A percentile compares a stretch with the other conserved stretches of the same genome.
Evolutionary conservation across 2,329 filamentous ascomycete genomes (phyloP).

Genomic region (Cytospora piceicola): DNA sequence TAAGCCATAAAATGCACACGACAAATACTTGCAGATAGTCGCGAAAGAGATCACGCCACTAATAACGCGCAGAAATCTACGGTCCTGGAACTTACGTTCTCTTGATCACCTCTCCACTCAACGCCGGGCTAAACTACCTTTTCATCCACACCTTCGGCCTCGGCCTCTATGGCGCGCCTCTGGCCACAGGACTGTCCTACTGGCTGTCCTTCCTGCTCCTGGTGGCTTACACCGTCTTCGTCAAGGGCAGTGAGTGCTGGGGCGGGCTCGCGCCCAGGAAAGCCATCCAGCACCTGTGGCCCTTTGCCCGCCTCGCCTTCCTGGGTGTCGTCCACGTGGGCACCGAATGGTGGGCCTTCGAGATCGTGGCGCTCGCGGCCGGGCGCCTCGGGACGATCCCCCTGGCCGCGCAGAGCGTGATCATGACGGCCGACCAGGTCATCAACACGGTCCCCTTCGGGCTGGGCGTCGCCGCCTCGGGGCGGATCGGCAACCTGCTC

Average conservation of each 20-base stretch:
- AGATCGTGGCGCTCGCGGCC: conserved; percentile 83
- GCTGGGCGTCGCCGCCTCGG: conserved; percentile 78
- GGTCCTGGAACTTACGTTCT: conserved; percentile 81
- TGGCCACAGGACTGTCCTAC: conserved; percentile 84
- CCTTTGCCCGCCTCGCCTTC: conserved; percentile 74
- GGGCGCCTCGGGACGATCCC: conserved; percentile 79
- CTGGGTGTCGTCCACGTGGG: conserved; percentile 83
- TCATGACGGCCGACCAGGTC: conserved; percentile 87
- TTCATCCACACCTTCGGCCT: conserved; percentile 74
- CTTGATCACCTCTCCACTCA: conserved; percentile 79
- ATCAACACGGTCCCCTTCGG: conserved; percentile 88
- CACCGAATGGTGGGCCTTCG: conserved; percentile 94
- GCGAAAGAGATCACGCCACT: not conserved
- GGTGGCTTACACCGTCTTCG: conserved; percentile 71
- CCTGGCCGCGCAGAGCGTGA: conserved; percentile 81
- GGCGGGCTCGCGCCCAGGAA: conserved; percentile 68
- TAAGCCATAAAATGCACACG: conserved; percentile 57
- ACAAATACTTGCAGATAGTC: not conserved
- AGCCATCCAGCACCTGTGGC: conserved; percentile 67
- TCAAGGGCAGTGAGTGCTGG: conserved; percentile 78
- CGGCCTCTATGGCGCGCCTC: conserved; percentile 76
- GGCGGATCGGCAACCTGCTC: conserved; percentile 78
- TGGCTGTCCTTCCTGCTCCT: conserved; percentile 82
- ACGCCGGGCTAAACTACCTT: conserved; percentile 78
- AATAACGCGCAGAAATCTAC: conserved; percentile 61